A percentile compares a stretch with the other conserved stretches of the same genome.
Evolutionary conservation across 331 rosid species (phyloP).

Genomic region (Malus hybrid): DNA sequence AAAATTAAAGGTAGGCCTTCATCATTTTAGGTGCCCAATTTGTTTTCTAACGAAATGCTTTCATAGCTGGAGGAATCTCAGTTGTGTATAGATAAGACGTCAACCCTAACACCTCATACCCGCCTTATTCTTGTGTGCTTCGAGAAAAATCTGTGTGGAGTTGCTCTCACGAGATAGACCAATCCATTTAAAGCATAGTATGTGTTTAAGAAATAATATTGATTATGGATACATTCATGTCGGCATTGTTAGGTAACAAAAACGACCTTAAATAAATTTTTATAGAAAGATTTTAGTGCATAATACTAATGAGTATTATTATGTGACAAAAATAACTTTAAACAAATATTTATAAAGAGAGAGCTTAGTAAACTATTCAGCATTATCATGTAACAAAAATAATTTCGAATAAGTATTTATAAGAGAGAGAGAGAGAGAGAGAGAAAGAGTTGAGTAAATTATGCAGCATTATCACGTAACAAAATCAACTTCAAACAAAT

Average conservation of each 20-base stretch:
- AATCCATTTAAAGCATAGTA: neutral
- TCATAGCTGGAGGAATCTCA: slow-evolving; percentile 16
- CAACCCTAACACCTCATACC: neutral
- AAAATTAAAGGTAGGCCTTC: neutral
- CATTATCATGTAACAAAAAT: neutral
- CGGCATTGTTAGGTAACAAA: neutral
- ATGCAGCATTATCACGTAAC: neutral
- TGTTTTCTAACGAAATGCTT: neutral
- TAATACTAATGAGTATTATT: too few relatives aligned
- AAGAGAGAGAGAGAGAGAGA: neutral
- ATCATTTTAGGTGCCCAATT: slow-evolving; percentile 1
- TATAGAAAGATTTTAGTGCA: too few relatives aligned
- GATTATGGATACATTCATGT: neutral
- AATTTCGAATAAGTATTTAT: neutral
- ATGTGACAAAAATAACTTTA: too few relatives aligned
- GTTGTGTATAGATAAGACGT: slow-evolving; percentile 4
- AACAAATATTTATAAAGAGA: neutral
- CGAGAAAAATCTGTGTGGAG: neutral
- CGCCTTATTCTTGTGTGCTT: neutral
- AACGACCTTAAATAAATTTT: too few relatives aligned
- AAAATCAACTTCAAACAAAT: neutral
- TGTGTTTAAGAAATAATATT: neutral
- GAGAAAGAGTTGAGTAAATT: neutral
- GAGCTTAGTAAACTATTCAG: neutral
- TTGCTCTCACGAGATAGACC: neutral